Conservation (phyloP, 2,329 filamentous ascomycete genomes). For the Thelonectria olida region DNA sequence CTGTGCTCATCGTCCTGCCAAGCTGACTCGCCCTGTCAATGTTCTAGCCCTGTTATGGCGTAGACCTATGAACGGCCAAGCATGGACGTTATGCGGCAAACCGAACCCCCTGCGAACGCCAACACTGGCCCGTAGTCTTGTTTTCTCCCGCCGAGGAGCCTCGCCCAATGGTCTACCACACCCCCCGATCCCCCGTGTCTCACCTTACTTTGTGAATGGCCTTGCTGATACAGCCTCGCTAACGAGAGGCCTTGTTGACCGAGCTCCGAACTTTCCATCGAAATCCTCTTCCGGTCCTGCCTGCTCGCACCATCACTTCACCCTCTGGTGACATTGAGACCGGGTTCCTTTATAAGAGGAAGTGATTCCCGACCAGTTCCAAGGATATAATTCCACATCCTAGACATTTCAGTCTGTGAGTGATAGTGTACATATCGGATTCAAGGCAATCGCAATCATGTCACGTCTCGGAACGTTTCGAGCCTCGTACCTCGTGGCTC, state of each 20-base stretch:
- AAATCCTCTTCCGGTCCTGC: not conserved
- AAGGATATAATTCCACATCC: not conserved
- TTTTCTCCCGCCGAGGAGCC: not conserved
- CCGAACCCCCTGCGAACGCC: no score
- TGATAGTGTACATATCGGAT: not conserved
- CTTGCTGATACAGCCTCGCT: constrained; percentile 11
- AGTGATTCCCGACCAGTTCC: constrained; percentile 13
- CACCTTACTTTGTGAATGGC: not conserved
- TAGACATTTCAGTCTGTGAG: not conserved
- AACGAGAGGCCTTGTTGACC: constrained; percentile 29
- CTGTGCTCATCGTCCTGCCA: not conserved
- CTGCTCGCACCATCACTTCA: constrained; percentile 20
- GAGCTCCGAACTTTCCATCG: constrained; percentile 26
- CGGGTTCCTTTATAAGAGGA: constrained; percentile 23
- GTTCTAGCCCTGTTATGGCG: no score
- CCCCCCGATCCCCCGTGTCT: not conserved
- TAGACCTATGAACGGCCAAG: no score
- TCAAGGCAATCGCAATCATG: constrained; percentile 22
- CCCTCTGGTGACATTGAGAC: constrained; percentile 15
- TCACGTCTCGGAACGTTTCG: constrained; percentile 47
- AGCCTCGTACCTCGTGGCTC: constrained; percentile 48
- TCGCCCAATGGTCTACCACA: not conserved
- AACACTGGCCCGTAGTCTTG: not conserved
- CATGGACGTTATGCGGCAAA: no score
- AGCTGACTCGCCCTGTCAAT: not conserved